These are phyloP conservation scores for Pseudogymnoascus verrucosus DNA, from an alignment of 2,329 filamentous ascomycete genomes.

Conservation along the genomic window DNA sequence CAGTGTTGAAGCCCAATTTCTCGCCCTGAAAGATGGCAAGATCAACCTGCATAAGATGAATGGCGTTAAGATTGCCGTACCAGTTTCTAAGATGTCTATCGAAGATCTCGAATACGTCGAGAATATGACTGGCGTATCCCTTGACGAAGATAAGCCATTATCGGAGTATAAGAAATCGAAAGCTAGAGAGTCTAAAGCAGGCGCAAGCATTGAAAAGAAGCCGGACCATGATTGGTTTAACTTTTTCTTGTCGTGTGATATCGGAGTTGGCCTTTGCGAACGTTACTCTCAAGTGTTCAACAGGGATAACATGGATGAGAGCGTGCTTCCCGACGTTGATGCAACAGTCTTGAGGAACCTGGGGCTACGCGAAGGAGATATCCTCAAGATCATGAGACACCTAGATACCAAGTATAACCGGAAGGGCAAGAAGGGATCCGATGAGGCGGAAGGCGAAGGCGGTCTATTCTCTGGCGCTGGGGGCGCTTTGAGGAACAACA, in stretches of 20 bases:
- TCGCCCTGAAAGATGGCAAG: slow-evolving; percentile 89
- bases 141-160: slow-evolving; percentile 87
- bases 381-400: slow-evolving; percentile 86
- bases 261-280: slow-evolving; percentile 87
- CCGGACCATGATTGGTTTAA: slow-evolving; percentile 97
- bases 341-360: slow-evolving; percentile 74
- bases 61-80: slow-evolving; percentile 96
- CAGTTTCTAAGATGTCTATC: slow-evolving; percentile 88
- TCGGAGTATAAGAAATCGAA: slow-evolving; percentile 61
- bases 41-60: slow-evolving; percentile 98
- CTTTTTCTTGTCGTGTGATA: slow-evolving; percentile 89
- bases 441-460: slow-evolving; percentile 48
- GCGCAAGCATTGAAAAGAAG: slow-evolving; percentile 43
- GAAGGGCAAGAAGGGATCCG: slow-evolving; percentile 46
- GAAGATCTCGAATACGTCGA: slow-evolving; percentile 96
- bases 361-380: slow-evolving; percentile 93
- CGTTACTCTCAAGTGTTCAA: slow-evolving; percentile 84
- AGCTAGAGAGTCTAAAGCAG: slow-evolving; percentile 21
- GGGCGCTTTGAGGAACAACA: slow-evolving; percentile 89
- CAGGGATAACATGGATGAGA: slow-evolving; percentile 93
- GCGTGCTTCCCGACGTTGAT: slow-evolving; percentile 82
- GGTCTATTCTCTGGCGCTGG: slow-evolving; percentile 89
- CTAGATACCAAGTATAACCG: slow-evolving; percentile 75
- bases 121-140: slow-evolving; percentile 71
- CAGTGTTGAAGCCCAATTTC: slow-evolving; percentile 93